Percentiles rank a stretch among this genome's conserved stretches.
Conservation (phyloP, 768 basidiomycete genomes). For the Tephrocybe sp. region DNA sequence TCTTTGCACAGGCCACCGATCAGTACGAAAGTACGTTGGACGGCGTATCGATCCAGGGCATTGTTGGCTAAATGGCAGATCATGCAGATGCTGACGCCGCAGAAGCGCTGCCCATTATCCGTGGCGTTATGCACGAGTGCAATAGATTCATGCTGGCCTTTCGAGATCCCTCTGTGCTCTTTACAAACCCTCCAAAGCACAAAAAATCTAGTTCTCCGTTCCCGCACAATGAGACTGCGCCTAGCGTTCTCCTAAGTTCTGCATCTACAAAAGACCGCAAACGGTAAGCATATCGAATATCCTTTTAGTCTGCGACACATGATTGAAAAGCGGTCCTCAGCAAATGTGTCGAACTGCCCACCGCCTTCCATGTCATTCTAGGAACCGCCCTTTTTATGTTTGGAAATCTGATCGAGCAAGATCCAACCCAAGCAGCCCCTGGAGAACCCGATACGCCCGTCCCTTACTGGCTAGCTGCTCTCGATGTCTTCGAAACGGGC, state of each 20-base stretch:
- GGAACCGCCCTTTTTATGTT: slow-evolving; percentile 66
- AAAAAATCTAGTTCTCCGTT: slow-evolving; percentile 10
- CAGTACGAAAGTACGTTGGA: slow-evolving; percentile 54
- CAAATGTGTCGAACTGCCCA: slow-evolving; percentile 51
- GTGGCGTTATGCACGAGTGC: slow-evolving; percentile 68
- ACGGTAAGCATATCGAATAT: slow-evolving; percentile 13
- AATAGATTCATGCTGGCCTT: slow-evolving; percentile 58
- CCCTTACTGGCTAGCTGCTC: slow-evolving; percentile 66
- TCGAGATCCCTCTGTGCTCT: slow-evolving; percentile 58
- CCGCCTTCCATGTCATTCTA: slow-evolving; percentile 66
- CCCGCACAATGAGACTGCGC: background rate
- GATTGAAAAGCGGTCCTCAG: slow-evolving; percentile 20
- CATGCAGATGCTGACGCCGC: slow-evolving; percentile 41
- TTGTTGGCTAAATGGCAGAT: slow-evolving; percentile 16
- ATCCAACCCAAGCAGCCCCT: slow-evolving; percentile 46
- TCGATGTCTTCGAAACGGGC: slow-evolving; percentile 71
- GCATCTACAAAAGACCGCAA: slow-evolving; percentile 9
- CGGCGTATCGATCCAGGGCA: slow-evolving; percentile 1
- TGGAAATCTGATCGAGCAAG: slow-evolving; percentile 58
- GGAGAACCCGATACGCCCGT: slow-evolving; percentile 54
- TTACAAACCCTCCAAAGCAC: slow-evolving; percentile 24
- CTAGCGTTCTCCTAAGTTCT: slow-evolving; percentile 5
- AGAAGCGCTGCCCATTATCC: slow-evolving; percentile 54
- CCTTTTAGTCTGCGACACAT: slow-evolving; percentile 1
- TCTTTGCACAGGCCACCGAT: slow-evolving; percentile 56